Percentiles rank a stretch among this genome's conserved stretches.
These are phyloP conservation scores for Suhomyces bolitotheri DNA, from an alignment of 1,139 yeast species.

Conservation along the genomic window DNA sequence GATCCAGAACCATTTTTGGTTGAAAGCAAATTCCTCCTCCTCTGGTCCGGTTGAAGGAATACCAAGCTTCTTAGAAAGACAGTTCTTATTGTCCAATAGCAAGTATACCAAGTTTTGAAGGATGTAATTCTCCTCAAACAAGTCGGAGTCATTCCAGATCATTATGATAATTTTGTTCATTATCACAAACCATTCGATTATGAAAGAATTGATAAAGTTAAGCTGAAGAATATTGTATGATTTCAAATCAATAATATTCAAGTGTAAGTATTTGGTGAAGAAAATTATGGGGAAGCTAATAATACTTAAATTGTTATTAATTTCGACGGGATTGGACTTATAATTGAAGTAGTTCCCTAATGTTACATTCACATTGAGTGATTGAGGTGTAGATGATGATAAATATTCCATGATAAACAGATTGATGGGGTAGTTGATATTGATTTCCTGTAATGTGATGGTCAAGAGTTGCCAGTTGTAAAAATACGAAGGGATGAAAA, in stretches of 20 bases:
- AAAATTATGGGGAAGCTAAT: constrained; percentile 48
- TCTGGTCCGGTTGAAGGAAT: constrained; percentile 2
- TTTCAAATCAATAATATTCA: constrained; percentile 14
- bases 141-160: constrained; percentile 18
- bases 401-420: constrained; percentile 13
- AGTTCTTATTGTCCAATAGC: constrained; percentile 18
- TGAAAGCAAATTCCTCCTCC: constrained; percentile 25
- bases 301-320: constrained; percentile 27
- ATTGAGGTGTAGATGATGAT: constrained; percentile 9
- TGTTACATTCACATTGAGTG: constrained; percentile 24
- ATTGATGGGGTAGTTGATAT: constrained; percentile 15
- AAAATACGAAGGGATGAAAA: constrained; percentile 38
- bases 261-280: constrained; percentile 30
- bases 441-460: constrained; percentile 40
- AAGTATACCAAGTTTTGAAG: constrained; percentile 18
- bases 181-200: constrained; percentile 44
- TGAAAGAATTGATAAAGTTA: constrained; percentile 19
- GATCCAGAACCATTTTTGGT: constrained; percentile 31
- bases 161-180: constrained; percentile 32
- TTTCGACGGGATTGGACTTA: constrained; percentile 23
- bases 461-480: constrained; percentile 44
- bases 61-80: constrained; percentile 15
- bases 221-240: constrained; percentile 17
- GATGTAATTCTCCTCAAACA: constrained; percentile 19
- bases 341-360: constrained; percentile 16